Conservation (phyloP, 306 rosid genomes). For the Cucumis hystrix region DNA sequence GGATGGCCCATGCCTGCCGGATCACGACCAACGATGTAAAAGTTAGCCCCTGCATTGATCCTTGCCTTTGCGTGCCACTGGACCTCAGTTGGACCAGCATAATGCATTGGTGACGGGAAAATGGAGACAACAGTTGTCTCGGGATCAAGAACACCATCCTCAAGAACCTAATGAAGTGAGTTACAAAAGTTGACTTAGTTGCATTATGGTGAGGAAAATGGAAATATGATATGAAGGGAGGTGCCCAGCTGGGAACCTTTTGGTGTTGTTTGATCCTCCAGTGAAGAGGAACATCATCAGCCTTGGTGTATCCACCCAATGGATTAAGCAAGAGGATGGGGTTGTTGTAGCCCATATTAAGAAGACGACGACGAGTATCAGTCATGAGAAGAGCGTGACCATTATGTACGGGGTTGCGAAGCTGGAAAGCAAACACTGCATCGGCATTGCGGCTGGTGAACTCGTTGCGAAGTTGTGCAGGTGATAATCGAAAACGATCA, state of each 20-base stretch:
- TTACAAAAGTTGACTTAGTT: too few species aligned
- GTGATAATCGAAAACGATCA: conserved; percentile 76
- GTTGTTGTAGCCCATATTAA: conserved; percentile 85
- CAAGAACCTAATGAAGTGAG: conserved; percentile 49
- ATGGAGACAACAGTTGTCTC: conserved; percentile 92
- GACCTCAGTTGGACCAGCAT: conserved; percentile 95
- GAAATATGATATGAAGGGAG: neutral
- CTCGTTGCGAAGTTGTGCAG: conserved; percentile 70
- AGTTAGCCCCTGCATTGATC: conserved; percentile 95
- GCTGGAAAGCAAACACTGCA: conserved; percentile 93
- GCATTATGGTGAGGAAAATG: neutral
- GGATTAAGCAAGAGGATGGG: conserved; percentile 95
- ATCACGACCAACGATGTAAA: conserved; percentile 92
- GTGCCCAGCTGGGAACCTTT: conserved; percentile 28
- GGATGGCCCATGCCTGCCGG: conserved; percentile 99
- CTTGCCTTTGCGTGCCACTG: conserved; percentile 99
- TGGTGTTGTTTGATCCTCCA: conserved; percentile 97
- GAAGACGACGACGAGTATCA: conserved; percentile 86
- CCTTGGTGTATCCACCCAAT: conserved; percentile 88
- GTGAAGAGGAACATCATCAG: conserved; percentile 90
- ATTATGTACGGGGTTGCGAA: conserved; percentile 89
- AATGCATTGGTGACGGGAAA: conserved; percentile 96
- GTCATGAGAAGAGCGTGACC: conserved; percentile 94
- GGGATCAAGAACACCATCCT: conserved; percentile 97
- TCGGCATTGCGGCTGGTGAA: conserved; percentile 73